Conservation (phyloP, 179 eudicot species). For the Patellifolia procumbens region DNA sequence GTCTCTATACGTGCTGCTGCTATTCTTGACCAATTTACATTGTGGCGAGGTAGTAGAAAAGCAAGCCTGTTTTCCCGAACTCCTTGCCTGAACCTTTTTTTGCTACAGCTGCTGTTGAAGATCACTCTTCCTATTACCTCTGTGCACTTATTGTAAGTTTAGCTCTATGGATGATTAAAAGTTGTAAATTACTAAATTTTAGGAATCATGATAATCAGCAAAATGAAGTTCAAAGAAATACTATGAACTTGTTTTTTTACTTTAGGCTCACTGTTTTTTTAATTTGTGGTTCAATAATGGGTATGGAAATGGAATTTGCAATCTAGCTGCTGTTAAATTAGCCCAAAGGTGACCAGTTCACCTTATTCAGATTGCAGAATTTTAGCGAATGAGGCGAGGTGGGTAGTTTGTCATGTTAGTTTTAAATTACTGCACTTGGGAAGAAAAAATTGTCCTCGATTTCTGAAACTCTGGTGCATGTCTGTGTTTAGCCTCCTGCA, state of each 20-base stretch:
- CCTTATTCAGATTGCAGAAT: too few relatives aligned
- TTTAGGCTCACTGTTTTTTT: too few relatives aligned
- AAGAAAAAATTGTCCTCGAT: neutral
- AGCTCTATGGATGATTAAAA: constrained; percentile 1
- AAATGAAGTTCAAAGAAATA: neutral
- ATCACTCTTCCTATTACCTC: neutral
- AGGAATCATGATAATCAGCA: neutral
- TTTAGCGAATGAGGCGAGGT: too few relatives aligned
- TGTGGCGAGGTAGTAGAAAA: neutral
- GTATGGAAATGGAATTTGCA: too few relatives aligned
- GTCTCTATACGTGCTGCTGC: neutral
- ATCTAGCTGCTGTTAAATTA: too few relatives aligned
- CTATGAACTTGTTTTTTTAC: neutral
- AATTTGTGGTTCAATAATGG: too few relatives aligned
- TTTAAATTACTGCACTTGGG: neutral
- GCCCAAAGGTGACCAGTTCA: too few relatives aligned
- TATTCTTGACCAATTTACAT: neutral
- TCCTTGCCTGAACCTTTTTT: neutral
- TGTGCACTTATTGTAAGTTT: neutral
- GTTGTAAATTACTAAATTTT: neutral
- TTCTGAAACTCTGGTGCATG: constrained; percentile 1
- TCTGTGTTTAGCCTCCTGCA: neutral
- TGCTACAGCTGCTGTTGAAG: neutral
- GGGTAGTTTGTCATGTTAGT: neutral
- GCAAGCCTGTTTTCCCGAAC: neutral